Conservation (phyloP, 2,329 filamentous ascomycete species). For the Fusarium virguliforme region DNA sequence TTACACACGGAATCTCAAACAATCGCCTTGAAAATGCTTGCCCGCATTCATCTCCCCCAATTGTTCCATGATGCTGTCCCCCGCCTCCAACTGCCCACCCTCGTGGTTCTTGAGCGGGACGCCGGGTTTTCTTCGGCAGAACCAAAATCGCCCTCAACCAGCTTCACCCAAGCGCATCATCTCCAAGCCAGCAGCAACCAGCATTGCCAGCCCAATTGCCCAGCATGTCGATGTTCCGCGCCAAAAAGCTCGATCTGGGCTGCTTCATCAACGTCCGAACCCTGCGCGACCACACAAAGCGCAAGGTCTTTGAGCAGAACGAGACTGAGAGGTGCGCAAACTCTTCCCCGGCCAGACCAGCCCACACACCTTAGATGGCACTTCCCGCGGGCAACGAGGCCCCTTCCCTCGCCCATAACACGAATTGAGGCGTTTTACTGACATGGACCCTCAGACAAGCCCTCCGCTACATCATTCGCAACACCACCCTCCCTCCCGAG, state of each 20-base stretch:
- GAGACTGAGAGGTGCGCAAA: constrained; percentile 86
- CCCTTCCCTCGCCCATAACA: background rate
- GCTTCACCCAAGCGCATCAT: constrained; percentile 26
- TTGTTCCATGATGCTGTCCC: background rate
- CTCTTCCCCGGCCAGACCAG: constrained; percentile 25
- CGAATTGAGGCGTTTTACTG: constrained; percentile 9
- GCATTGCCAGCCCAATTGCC: constrained; percentile 42
- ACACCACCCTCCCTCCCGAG: constrained; percentile 86
- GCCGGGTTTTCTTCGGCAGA: constrained; percentile 36
- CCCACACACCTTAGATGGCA: background rate
- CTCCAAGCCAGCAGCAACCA: constrained; percentile 37
- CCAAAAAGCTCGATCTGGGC: constrained; percentile 91
- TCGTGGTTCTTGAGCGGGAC: no score
- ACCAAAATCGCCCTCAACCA: constrained; percentile 24
- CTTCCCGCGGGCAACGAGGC: background rate
- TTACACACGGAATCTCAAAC: no score
- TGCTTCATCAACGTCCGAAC: constrained; percentile 89
- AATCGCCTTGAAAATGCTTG: no score
- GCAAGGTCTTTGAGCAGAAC: constrained; percentile 88
- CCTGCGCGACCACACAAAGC: constrained; percentile 96
- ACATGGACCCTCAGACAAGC: constrained; percentile 78
- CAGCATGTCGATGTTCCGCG: constrained; percentile 87
- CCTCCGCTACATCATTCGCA: constrained; percentile 92
- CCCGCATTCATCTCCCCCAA: no score
- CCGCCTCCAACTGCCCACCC: background rate